A percentile compares a stretch with the other conserved stretches of the same genome.
phyloP scores from a whole-genome alignment of 495 filamentous ascomycete genomes.

The Cetradonia linearis region DNA sequence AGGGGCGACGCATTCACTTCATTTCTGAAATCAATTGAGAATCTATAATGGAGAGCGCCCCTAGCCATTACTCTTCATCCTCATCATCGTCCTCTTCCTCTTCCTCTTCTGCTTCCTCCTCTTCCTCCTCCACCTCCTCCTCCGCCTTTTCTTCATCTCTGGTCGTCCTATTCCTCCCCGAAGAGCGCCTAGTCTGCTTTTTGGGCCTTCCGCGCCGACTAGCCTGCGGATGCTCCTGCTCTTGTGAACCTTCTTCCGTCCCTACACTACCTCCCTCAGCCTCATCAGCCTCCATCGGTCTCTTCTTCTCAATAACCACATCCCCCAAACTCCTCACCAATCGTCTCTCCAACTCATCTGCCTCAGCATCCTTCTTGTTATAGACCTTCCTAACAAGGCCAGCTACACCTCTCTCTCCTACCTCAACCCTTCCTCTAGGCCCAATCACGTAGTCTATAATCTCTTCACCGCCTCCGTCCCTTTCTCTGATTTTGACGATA shows the following conservation, averaged over 20 bases:
- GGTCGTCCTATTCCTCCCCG: slow-evolving; percentile 15
- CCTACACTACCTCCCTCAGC: slow-evolving; percentile 12
- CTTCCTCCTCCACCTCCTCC: slow-evolving; percentile 31
- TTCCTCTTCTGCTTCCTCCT: slow-evolving; percentile 29
- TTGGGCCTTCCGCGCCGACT: slow-evolving; percentile 17
- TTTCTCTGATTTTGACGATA: slow-evolving; percentile 59
- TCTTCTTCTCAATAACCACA: slow-evolving; percentile 33
- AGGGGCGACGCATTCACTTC: not conserved
- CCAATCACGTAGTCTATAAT: slow-evolving; percentile 67
- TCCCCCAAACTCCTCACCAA: slow-evolving; percentile 40
- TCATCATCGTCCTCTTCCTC: slow-evolving; percentile 2
- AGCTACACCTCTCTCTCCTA: slow-evolving; percentile 61
- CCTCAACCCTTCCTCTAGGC: slow-evolving; percentile 76
- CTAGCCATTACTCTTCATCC: not conserved
- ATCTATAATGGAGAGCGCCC: no score
- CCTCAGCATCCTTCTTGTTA: slow-evolving; percentile 27
- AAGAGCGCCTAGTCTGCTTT: slow-evolving; percentile 23
- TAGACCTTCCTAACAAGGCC: slow-evolving; percentile 58
- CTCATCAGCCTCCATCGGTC: not conserved
- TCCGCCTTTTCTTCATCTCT: slow-evolving; percentile 34
- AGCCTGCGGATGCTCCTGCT: slow-evolving; percentile 2
- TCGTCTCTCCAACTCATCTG: slow-evolving; percentile 27
- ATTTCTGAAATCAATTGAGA: no score
- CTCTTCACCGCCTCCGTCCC: slow-evolving; percentile 58
- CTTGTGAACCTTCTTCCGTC: slow-evolving; percentile 11